Conservation (phyloP, 2,329 filamentous ascomycete species). For the Orbilia javanica region DNA sequence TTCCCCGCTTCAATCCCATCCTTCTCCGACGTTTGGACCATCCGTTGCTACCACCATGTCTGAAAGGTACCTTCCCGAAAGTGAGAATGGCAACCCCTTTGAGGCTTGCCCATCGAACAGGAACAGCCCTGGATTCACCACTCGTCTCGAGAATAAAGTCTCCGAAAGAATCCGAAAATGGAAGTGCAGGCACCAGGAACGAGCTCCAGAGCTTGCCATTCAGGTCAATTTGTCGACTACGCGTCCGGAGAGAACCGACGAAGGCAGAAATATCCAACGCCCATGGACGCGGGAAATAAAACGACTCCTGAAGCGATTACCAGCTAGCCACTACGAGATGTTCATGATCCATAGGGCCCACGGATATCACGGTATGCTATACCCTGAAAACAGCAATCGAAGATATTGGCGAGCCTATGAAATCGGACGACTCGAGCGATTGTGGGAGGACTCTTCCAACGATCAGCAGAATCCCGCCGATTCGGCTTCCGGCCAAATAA, state of each 20-base stretch:
- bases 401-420: constrained; percentile 26
- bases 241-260: constrained; percentile 12
- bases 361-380: constrained; percentile 30
- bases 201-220: constrained; percentile 14
- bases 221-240: constrained; percentile 11
- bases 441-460: constrained; percentile 25
- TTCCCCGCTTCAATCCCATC: neutral
- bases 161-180: neutral
- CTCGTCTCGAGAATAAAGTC: constrained; percentile 3
- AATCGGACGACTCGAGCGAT: constrained; percentile 29
- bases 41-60: neutral
- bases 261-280: constrained; percentile 7
- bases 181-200: neutral
- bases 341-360: constrained; percentile 44
- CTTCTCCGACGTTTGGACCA: neutral
- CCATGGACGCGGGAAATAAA: constrained; percentile 38
- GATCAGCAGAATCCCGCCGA: neutral
- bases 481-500: neutral
- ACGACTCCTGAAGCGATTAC: constrained; percentile 10
- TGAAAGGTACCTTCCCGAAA: neutral
- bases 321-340: neutral
- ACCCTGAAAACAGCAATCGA: neutral
- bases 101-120: neutral
- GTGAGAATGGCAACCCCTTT: neutral
- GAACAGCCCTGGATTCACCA: neutral